Evolutionary conservation across 2,329 filamentous ascomycete genomes (phyloP), one percentile per base, ranked within the genome.

Genomic region (Aspergillus awamori): DNA sequence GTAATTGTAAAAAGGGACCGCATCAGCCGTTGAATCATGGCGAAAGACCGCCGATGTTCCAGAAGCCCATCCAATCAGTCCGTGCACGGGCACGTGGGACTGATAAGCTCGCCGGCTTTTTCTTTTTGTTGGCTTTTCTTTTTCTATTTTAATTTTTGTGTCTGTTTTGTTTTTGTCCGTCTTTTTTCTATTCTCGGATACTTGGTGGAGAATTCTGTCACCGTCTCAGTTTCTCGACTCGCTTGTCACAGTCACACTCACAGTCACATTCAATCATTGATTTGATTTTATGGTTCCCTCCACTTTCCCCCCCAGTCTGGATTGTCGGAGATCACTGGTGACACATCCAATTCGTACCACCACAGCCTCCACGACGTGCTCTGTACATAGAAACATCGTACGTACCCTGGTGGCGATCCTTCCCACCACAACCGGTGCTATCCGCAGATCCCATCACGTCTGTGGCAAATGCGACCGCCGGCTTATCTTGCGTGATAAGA

Each of bases 1-100:
- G 4, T 4, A 30, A 24, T 24, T 39, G 26, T 53, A 38, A 53
- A 53, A 39, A 13, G 51, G 17, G 51, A 38, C 45, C 5, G 20
- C 13, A 28, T n/a, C 33, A 36, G 30, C 10, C 17, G 17, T 45
- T 55, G 38, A 39, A 20, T 22, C 11, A 39, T 20, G 20, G 11
- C 15, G n/a, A 33, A 28, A 15, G 24, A 47, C 8, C 15, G n/a
- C 24, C 41, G 13, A 56, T 26, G 53, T 56, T 56, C 24, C n/a
- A 30, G 28, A 45, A 28, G 43, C 53, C 33, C 33, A 36, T 11
- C 2, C 17, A 24, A 28, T 11, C 17, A 20, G 53, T 47, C 53
- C 53, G 53, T 56, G 53, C 53, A 56, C 26, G 8, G 39, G 53
- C 53, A 56, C 53, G 53, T 56, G 53, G 53, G n/a, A 28, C 26